Evolutionary conservation across 129 eudicot genomes (phyloP).

Genomic region (Ambrosia trifida): DNA sequence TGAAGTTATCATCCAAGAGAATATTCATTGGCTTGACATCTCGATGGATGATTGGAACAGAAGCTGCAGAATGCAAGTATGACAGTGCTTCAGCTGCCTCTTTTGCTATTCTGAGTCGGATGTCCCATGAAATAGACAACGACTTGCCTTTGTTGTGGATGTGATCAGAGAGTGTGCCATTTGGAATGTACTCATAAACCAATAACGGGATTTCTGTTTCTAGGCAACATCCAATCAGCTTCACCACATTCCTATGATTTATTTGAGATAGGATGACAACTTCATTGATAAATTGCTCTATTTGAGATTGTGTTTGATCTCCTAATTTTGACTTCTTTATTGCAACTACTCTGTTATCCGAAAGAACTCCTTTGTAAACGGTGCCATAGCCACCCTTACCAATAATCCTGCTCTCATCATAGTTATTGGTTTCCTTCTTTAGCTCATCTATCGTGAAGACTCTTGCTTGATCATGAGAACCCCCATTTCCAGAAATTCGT

Average conservation of each 20-base stretch:
- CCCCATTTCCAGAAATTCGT: slow-evolving; percentile 24
- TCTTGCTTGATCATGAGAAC: slow-evolving; percentile 32
- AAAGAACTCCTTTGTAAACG: slow-evolving; percentile 31
- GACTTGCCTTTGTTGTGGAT: slow-evolving; percentile 24
- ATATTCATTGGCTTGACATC: slow-evolving; percentile 49
- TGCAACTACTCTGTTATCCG: slow-evolving; percentile 40
- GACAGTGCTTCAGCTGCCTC: slow-evolving; percentile 47
- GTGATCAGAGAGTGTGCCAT: slow-evolving; percentile 51
- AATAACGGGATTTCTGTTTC: slow-evolving; percentile 37
- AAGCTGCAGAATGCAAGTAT: slow-evolving; percentile 51
- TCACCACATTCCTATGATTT: slow-evolving; percentile 45
- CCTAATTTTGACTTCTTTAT: slow-evolving; percentile 41
- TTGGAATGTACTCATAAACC: slow-evolving; percentile 41
- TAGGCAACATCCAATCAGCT: slow-evolving; percentile 41
- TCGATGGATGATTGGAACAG: slow-evolving; percentile 49
- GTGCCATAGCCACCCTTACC: slow-evolving; percentile 47
- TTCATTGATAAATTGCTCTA: slow-evolving; percentile 55
- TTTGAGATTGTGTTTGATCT: slow-evolving; percentile 29
- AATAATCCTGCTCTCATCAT: slow-evolving; percentile 40
- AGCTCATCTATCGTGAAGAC: slow-evolving; percentile 41
- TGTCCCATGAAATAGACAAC: slow-evolving; percentile 24
- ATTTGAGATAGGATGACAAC: slow-evolving; percentile 42
- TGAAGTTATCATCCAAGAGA: slow-evolving; percentile 41
- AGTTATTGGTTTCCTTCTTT: slow-evolving; percentile 48
- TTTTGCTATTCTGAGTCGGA: slow-evolving; percentile 36